Percentiles rank a stretch among this genome's conserved stretches.
Evolutionary conservation across 2,329 filamentous ascomycete genomes (phyloP).

Genomic region (Xylaria digitata): DNA sequence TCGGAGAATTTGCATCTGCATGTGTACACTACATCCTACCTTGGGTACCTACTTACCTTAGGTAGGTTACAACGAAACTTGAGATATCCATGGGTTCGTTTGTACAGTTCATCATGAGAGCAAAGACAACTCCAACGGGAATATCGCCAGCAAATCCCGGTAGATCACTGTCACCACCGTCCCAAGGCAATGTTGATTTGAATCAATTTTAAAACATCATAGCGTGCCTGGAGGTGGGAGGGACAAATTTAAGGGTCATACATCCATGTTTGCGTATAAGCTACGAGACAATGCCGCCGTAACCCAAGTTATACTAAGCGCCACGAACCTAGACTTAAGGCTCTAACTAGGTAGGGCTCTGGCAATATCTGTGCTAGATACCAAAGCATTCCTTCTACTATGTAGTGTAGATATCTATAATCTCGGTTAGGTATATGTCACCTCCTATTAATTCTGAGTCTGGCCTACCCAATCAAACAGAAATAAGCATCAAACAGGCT

Average conservation of each 20-base stretch:
- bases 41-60: no score
- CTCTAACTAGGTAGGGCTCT: neutral
- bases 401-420: slow-evolving; percentile 2
- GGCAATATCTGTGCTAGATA: neutral
- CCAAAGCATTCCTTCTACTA: neutral
- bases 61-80: neutral
- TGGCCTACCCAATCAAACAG: slow-evolving; percentile 15
- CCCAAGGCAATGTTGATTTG: neutral
- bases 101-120: neutral
- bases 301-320: no score
- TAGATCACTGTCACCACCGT: neutral
- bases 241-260: slow-evolving; percentile 11
- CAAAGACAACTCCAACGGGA: neutral
- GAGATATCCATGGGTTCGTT: neutral
- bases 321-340: no score
- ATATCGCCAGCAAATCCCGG: neutral
- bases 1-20: no score
- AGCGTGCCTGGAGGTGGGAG: neutral
- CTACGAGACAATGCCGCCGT: neutral
- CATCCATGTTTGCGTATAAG: neutral
- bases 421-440: slow-evolving; percentile 23
- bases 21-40: no score
- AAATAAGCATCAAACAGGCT: slow-evolving; percentile 2
- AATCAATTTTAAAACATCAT: neutral
- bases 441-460: neutral